Conservation (phyloP, 164 flowering plant genomes). For the Vitis rupestris region DNA sequence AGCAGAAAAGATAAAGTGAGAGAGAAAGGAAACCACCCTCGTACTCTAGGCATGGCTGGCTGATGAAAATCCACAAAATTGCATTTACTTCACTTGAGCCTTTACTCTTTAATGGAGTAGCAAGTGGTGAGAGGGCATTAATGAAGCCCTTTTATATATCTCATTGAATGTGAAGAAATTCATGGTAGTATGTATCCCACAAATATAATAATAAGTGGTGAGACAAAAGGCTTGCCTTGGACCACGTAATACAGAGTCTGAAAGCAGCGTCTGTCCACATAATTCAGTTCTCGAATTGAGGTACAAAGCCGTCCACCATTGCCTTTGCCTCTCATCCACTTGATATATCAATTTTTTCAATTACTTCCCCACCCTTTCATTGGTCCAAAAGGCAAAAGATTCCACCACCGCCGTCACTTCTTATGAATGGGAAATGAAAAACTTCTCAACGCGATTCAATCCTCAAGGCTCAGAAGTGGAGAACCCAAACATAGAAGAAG, state of each 20-base stretch:
- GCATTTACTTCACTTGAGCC: too few relatives aligned
- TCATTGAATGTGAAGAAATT: too few relatives aligned
- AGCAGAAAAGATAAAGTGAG: too few relatives aligned
- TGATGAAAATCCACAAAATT: too few relatives aligned
- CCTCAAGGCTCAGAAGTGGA: background rate
- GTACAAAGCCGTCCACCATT: conserved; percentile 21
- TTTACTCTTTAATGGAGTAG: too few relatives aligned
- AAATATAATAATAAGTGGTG: too few relatives aligned
- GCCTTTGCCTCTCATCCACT: conserved; percentile 6
- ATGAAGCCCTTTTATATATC: too few relatives aligned
- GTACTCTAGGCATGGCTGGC: too few relatives aligned
- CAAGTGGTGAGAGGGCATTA: too few relatives aligned
- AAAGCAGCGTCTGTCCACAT: conserved; percentile 8
- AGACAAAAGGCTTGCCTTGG: conserved; percentile 17
- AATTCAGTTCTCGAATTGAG: conserved; percentile 15
- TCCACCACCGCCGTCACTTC: conserved; percentile 8
- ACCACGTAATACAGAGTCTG: conserved; percentile 22
- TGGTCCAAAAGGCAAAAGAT: conserved; percentile 7
- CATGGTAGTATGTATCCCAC: too few relatives aligned
- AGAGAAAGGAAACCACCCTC: too few relatives aligned
- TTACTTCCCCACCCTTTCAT: conserved; percentile 5
- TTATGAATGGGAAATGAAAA: conserved; percentile 39
- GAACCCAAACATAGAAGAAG: conserved; percentile 9
- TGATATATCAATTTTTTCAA: background rate
- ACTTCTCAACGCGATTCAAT: conserved; percentile 5